Base-by-base conservation (phyloP, 1,284 basidiomycete species). In the Ustilago sp. region DNA sequence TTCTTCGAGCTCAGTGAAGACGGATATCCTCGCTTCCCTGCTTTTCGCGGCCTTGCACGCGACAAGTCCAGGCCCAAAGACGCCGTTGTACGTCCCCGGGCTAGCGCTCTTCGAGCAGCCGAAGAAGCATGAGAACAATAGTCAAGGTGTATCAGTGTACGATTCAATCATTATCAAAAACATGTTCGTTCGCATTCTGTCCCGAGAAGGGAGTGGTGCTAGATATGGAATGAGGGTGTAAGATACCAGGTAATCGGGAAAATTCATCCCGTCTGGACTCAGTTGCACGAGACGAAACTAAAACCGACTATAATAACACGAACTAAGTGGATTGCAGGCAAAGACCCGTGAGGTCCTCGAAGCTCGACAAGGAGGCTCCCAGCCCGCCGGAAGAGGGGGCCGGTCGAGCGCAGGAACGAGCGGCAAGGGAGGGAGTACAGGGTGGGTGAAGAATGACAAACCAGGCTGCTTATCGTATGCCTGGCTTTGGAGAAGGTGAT, bases 1-100 rank as follows among this genome's bases (percentile, higher is more conserved):
- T 91, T 91, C 84, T 90, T 91, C 75, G 91, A 91, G 80, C 85
- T 91, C 48, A 91, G 90, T 1, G 88, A 88, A 68, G 89, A 90
- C 12, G 60, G 61, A 43, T 53, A 78, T n/a, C 75, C 67, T 53
- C 90, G 90, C 59, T 91, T 91, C 85, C 91, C 91, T 0, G 89
- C 89, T 1, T 91, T 87, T 72, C 82, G 90, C 38, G 90, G 90
- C 0, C 88, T 90, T 71, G 89, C 74, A 5, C 36, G 59, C 12
- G 80, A 82, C 61, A 82, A 82, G 65, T 57, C 65, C 17, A 55
- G 50, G 32, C 56, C 80, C 13, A 78, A 79, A 43, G 80, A 82
- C 53, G 80, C 80, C 1, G 59, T 74, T 23, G 76, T 82, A 4
- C 67, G 76, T 8, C 70, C 74, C 2, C 45, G 63, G 19, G 67